Evolutionary conservation across 1,139 yeast species (phyloP).

Genomic region (Pichia sp.): DNA sequence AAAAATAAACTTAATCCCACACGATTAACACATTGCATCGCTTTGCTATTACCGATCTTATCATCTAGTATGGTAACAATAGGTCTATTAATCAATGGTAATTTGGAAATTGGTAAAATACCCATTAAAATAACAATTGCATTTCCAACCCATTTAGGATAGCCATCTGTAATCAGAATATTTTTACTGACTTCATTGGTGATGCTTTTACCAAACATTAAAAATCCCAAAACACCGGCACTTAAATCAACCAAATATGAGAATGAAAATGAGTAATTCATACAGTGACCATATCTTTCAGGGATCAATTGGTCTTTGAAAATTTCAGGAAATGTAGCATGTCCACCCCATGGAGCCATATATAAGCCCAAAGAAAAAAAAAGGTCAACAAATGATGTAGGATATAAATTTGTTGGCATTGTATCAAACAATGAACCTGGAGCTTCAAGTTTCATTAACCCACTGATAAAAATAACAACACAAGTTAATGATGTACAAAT

Average conservation of each 20-base stretch:
- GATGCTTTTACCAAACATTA: constrained; percentile 79
- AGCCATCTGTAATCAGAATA: constrained; percentile 61
- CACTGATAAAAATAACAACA: constrained; percentile 69
- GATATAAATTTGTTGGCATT: constrained; percentile 40
- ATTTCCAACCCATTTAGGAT: constrained; percentile 60
- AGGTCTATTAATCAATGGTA: constrained; percentile 85
- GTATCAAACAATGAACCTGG: constrained; percentile 46
- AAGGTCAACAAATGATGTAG: constrained; percentile 36
- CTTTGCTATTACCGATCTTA: background rate
- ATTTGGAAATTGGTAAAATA: constrained; percentile 76
- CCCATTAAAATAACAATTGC: constrained; percentile 68
- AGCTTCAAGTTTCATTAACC: constrained; percentile 35
- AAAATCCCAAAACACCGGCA: constrained; percentile 74
- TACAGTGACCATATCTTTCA: constrained; percentile 41
- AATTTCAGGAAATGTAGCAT: constrained; percentile 55
- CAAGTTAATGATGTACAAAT: constrained; percentile 38
- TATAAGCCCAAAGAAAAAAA: constrained; percentile 47
- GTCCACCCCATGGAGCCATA: constrained; percentile 62
- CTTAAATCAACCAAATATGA: constrained; percentile 65
- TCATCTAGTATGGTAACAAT: constrained; percentile 62
- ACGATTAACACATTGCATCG: constrained; percentile 15
- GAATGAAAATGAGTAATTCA: constrained; percentile 53
- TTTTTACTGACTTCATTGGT: constrained; percentile 81
- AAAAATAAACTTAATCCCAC: constrained; percentile 25
- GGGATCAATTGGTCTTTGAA: constrained; percentile 53